phyloP scores from a whole-genome alignment of 306 rosid species.

The Notholithocarpus densiflorus region DNA sequence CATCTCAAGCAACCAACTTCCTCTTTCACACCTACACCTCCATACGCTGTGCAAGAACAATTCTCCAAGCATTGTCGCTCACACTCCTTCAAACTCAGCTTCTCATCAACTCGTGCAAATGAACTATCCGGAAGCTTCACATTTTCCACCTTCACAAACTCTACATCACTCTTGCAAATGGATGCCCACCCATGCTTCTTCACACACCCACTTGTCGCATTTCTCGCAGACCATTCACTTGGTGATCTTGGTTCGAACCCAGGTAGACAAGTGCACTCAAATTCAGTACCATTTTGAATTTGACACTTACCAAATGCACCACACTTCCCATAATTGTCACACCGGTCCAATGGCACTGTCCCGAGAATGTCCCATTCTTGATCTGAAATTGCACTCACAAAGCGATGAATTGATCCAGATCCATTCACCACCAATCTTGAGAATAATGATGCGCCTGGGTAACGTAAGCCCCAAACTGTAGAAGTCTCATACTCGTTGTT shows the following conservation, averaged over 20 bases:
- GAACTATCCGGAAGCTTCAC: too few species aligned
- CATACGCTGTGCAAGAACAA: neutral
- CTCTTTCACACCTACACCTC: neutral
- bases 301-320: neutral
- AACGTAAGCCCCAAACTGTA: neutral
- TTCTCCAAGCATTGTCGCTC: neutral
- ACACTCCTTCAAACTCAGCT: neutral
- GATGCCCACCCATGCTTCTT: too few species aligned
- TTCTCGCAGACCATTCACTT: too few species aligned
- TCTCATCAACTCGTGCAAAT: too few species aligned
- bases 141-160: too few species aligned
- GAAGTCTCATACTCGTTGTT: neutral
- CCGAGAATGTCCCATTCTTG: neutral
- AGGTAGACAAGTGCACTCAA: too few species aligned
- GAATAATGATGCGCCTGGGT: too few species aligned
- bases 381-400: neutral
- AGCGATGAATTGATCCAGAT: neutral
- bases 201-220: too few species aligned
- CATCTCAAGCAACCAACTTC: neutral
- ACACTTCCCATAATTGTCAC: neutral
- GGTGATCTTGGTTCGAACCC: too few species aligned
- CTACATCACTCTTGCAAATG: too few species aligned
- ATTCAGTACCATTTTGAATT: too few species aligned
- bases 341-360: neutral
- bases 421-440: neutral